Evolutionary conservation across 2,329 filamentous ascomycete species (phyloP), one percentile per base, ranked within the genome.

Genomic region (Penicillium griseofulvum): DNA sequence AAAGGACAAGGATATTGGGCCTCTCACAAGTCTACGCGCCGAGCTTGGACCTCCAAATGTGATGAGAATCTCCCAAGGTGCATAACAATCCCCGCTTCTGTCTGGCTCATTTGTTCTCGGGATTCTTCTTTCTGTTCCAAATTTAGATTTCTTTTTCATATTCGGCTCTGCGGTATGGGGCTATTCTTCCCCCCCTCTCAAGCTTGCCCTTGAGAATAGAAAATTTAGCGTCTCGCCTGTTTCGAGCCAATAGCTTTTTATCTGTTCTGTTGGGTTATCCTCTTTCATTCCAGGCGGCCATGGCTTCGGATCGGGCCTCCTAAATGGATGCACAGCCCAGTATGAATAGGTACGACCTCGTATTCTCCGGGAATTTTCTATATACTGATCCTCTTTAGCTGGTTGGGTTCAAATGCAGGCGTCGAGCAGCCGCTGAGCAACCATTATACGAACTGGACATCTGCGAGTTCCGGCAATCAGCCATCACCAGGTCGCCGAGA

Each of bases 401-500:
- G 69, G 70, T 63, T 64, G 57, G 54, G 66, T 52, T 59, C 71
- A 42, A 70, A 61, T 68, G 65, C 63, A 62, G 68, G 64, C 57
- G 68, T 71, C 60, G 69, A 69, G 56, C 65, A 65, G 65, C 62
- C 65, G 57, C 57, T 62, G 61, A 65, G 62, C 55, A 56, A 64
- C 47, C 65, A 72, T 49, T 61, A 61, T 50, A 58, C 61, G 52
- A 64, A 69, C 64, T 71, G 69, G 68, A 55, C 69, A 58, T 65
- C 67, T 57, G 59, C 60, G 49, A 62, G 56, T 55, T 57, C 65
- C 54, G 66, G 64, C 62, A 71, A 69, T 53, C 73, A 70, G 52
- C 61, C 62, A 37, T 74, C 74, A 49, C 69, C 73, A 38, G 64
- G 66, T 59, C 75, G 74, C 63, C 74, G 74, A 62, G 74, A 76